phyloP scores from a whole-genome alignment of 2,329 filamentous ascomycete species.

The Plenodomus lindquistii region DNA sequence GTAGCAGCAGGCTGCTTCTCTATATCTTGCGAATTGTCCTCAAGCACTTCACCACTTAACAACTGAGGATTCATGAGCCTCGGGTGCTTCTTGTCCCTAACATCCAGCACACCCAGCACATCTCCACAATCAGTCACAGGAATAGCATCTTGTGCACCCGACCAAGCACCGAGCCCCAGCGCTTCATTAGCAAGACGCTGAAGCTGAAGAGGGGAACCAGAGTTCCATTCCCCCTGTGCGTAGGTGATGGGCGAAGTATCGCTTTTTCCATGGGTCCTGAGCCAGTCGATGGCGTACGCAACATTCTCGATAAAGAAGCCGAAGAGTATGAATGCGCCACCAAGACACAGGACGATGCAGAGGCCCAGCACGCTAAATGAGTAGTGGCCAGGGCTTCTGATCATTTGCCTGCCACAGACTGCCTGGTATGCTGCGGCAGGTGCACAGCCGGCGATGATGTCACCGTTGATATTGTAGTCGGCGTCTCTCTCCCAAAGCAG shows the following conservation, averaged over 20 bases:
- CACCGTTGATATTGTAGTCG: too few relatives aligned
- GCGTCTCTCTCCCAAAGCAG: background rate
- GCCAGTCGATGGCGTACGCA: background rate
- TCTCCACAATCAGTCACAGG: conserved; percentile 16
- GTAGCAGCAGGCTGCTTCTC: background rate
- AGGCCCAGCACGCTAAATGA: conserved; percentile 15
- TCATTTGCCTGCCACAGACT: conserved; percentile 7
- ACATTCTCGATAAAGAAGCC: conserved; percentile 5
- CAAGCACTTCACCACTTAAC: background rate
- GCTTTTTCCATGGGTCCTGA: background rate
- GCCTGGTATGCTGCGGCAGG: too few relatives aligned
- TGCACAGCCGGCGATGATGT: background rate
- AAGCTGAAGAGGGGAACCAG: conserved; percentile 19
- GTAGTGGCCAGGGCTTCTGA: conserved; percentile 8
- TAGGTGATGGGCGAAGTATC: conserved; percentile 1
- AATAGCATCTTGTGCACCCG: conserved; percentile 2
- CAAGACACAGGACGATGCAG: conserved; percentile 6
- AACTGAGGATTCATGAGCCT: background rate
- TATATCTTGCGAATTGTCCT: background rate
- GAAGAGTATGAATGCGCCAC: conserved; percentile 5
- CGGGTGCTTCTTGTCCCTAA: conserved; percentile 4
- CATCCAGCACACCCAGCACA: conserved; percentile 7
- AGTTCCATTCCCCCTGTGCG: conserved; percentile 21
- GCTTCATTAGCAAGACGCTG: conserved; percentile 27
- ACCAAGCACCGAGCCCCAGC: conserved; percentile 22